These are phyloP conservation scores for Musa schizocarpa DNA, from an alignment of 176 grass and related monocot genomes.

Conservation along the genomic window DNA sequence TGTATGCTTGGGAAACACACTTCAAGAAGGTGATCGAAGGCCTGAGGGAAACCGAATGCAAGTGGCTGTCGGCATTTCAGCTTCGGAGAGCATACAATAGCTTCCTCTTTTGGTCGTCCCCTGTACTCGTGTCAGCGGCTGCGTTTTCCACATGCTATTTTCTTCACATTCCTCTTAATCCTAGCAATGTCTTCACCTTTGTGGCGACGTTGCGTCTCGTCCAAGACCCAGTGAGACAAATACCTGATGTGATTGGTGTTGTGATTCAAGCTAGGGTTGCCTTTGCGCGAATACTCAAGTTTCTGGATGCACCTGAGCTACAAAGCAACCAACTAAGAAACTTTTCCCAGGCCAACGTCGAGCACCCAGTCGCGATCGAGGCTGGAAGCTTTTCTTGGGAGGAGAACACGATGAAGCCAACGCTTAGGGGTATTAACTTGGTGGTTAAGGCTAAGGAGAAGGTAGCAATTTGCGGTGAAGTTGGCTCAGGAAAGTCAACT, in stretches of 20 bases:
- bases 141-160: slow-evolving; percentile 79
- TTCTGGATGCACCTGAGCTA: slow-evolving; percentile 73
- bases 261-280: slow-evolving; percentile 89
- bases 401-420: slow-evolving; percentile 39
- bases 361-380: slow-evolving; percentile 41
- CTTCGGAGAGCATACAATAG: slow-evolving; percentile 76
- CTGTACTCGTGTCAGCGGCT: slow-evolving; percentile 78
- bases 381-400: slow-evolving; percentile 81
- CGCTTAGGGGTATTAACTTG: slow-evolving; percentile 66
- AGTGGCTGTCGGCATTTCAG: slow-evolving; percentile 75
- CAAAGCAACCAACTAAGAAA: slow-evolving; percentile 32
- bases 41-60: slow-evolving; percentile 59
- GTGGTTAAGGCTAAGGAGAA: slow-evolving; percentile 55
- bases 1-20: slow-evolving; percentile 91
- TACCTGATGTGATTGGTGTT: slow-evolving; percentile 73
- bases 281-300: slow-evolving; percentile 59
- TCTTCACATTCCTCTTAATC: slow-evolving; percentile 55
- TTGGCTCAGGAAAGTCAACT: slow-evolving; percentile 90
- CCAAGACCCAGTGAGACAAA: slow-evolving; percentile 67
- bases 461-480: slow-evolving; percentile 88
- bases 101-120: slow-evolving; percentile 82
- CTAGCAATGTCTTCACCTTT: slow-evolving; percentile 83
- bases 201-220: slow-evolving; percentile 77
- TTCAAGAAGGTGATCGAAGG: slow-evolving; percentile 76
- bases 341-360: slow-evolving; percentile 1